Evolutionary conservation across 768 basidiomycete species (phyloP), one percentile per base, ranked within the genome.

Genomic region (Kwoniella sp.): DNA sequence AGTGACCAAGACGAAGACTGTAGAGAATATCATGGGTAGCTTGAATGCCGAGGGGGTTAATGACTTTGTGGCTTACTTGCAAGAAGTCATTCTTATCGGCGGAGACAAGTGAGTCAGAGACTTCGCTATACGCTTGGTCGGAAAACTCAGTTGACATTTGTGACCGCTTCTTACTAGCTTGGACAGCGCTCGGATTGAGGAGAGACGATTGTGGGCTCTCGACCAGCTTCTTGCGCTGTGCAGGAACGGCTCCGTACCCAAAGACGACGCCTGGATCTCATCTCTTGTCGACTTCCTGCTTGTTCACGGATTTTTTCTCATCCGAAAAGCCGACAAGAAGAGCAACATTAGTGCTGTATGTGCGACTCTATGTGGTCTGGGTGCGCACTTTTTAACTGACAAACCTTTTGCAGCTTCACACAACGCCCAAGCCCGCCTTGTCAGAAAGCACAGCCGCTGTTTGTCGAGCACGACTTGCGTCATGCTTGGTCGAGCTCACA

Each of bases 1-100:
- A 78, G 79, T 95, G 61, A 95, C 94, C 12, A 89, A 87, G 79
- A 94, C 94, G 9, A 96, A 93, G 81, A 95, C 91, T 0, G 85
- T 97, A 36, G 92, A 95, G 80, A 85, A 85, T 0, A 87, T 97
- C 60, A 82, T 97, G 59, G 83, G 86, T 2, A 86, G 85, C 36
- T 87, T 93, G 85, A 86, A 88, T 68, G 79, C 81, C 0, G 83
- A 86, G 1, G 92, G 91, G 9, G 89, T 96, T 66, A 84, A 85
- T 68, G 85, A 81, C 40, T 97, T 94, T 79, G 85, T 93, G 49
- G 79, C 83, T 36, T 87, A 90, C 79, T 81, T 97, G 24, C 82
- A 90, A 37, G 81, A 82, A 17, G 85, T 90, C 65, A 81, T 88
- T 51, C 84, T 88, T 70, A 83, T 62, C 7, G 50, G 58, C 9